Evolutionary conservation across 2,329 filamentous ascomycete species (phyloP), one percentile per base, ranked within the genome.

Genomic region (Lecanicillium sp.): DNA sequence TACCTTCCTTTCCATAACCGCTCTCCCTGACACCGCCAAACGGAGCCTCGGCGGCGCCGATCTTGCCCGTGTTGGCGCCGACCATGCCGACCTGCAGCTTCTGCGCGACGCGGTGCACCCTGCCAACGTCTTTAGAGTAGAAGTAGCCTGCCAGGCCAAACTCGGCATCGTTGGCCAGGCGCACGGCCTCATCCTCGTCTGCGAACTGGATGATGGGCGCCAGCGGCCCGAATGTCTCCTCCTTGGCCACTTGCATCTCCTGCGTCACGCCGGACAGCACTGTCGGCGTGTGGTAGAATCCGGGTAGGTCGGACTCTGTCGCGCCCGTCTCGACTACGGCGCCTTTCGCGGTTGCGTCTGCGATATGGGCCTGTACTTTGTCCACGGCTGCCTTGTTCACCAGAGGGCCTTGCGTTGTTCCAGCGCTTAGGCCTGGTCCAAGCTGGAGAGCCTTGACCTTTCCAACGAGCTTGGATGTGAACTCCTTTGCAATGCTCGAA

Each of bases 181-280:
- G 69, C 19, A 96, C 79, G 5, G 94, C 92, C 54, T 97, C 89
- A 38, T 84, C 80, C 64, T 97, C 90, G 0, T 81, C 87, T 33
- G 85, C 76, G 56, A 97, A 98, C 36, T 79, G 74, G 69, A 95
- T 96, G 13, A 97, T 64, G 1, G 85, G 89, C 0, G 89, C 90
- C 0, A 97, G 84, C 3, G 90, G 90, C 0, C 92, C 92, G 57
- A 98, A 98, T 0, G 90, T 98, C 69, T 98, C 92, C 61, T 97
- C 90, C 2, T 69, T 68, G 4, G 86, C 81, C 49, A 97, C 74
- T 43, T 76, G 72, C 90, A 97, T 97, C 29, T 89, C 79, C 41
- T 73, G 69, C 9, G 72, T 94, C 81, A 95, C 90, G 45, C 84
- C 85, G 8, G 84, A 81, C 44, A 98, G 77, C 31, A 97, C 84